These are phyloP conservation scores for Mucor plumbeus DNA, from an alignment of 371 early-diverging fungal genomes.

Conservation along the genomic window DNA sequence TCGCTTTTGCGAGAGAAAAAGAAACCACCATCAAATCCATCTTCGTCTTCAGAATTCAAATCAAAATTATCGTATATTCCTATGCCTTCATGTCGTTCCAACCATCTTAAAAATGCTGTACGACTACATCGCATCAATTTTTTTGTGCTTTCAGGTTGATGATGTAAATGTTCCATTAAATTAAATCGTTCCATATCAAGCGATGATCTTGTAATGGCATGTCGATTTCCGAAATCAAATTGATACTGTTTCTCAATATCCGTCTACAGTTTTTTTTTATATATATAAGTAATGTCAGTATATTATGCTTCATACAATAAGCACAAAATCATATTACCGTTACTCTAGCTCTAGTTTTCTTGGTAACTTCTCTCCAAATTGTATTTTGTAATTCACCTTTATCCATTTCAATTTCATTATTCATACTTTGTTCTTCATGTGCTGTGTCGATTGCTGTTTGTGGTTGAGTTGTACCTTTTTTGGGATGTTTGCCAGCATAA, in stretches of 20 bases:
- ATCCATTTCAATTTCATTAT: constrained; percentile 44
- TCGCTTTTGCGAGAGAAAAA: constrained; percentile 42
- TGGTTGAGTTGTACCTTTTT: constrained; percentile 20
- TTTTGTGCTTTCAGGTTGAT: constrained; percentile 32
- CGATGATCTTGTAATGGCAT: constrained; percentile 47
- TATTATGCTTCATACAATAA: constrained; percentile 10
- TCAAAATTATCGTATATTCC: constrained; percentile 43
- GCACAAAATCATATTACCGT: constrained; percentile 7
- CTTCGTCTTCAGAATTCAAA: constrained; percentile 54
- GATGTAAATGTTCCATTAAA: constrained; percentile 49
- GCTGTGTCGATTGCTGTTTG: constrained; percentile 35
- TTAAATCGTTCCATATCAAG: constrained; percentile 57
- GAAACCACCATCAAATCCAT: constrained; percentile 49
- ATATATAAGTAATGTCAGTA: neutral
- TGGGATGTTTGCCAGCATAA: constrained; percentile 15
- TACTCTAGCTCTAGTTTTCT: constrained; percentile 56
- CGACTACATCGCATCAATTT: constrained; percentile 33
- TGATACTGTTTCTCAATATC: constrained; percentile 53
- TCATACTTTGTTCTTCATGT: constrained; percentile 18
- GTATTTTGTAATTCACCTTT: constrained; percentile 53
- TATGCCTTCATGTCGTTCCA: constrained; percentile 32
- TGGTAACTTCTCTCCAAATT: constrained; percentile 62
- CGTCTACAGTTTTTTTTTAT: constrained; percentile 1
- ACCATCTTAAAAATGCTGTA: constrained; percentile 32
- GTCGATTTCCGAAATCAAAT: constrained; percentile 54